A percentile compares a stretch with the other conserved stretches of the same genome.
These are phyloP conservation scores for Hygrophoropsis aurantiaca DNA, from an alignment of 768 basidiomycete species.

Conservation along the genomic window DNA sequence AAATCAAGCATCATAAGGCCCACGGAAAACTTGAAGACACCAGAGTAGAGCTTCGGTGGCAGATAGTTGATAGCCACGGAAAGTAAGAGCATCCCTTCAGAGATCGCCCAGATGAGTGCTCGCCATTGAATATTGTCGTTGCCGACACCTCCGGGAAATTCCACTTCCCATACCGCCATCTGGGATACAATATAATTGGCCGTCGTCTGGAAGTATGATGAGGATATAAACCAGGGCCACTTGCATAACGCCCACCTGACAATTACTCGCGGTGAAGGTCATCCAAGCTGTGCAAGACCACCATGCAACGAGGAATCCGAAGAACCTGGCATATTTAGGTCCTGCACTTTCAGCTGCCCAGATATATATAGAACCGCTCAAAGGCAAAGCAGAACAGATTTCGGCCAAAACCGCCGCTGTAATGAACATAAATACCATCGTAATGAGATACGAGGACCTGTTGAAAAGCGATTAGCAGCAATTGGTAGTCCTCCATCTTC, in stretches of 20 bases:
- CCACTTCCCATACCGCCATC: slow-evolving; percentile 72
- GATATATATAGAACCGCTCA: slow-evolving; percentile 91
- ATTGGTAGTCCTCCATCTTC: not conserved
- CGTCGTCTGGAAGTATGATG: slow-evolving; percentile 53
- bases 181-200: slow-evolving; percentile 91
- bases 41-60: slow-evolving; percentile 72
- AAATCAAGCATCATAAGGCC: slow-evolving; percentile 83
- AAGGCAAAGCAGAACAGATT: slow-evolving; percentile 83
- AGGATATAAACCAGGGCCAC: not conserved
- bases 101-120: slow-evolving; percentile 79
- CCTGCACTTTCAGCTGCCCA: slow-evolving; percentile 95
- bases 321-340: slow-evolving; percentile 79
- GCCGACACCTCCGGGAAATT: slow-evolving; percentile 78
- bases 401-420: slow-evolving; percentile 87
- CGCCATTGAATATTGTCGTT: slow-evolving; percentile 82
- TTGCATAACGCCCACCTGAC: slow-evolving; percentile 54
- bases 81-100: slow-evolving; percentile 68
- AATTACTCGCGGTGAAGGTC: slow-evolving; percentile 88
- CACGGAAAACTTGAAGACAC: slow-evolving; percentile 75
- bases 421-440: slow-evolving; percentile 84
- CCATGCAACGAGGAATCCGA: slow-evolving; percentile 90
- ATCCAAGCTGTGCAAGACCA: slow-evolving; percentile 97
- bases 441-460: slow-evolving; percentile 85
- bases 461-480: slow-evolving; percentile 9
- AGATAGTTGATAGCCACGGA: slow-evolving; percentile 84